Evolutionary conservation across 441 rosid genomes (phyloP).

Genomic region (Pelargonium cotyledonis): DNA sequence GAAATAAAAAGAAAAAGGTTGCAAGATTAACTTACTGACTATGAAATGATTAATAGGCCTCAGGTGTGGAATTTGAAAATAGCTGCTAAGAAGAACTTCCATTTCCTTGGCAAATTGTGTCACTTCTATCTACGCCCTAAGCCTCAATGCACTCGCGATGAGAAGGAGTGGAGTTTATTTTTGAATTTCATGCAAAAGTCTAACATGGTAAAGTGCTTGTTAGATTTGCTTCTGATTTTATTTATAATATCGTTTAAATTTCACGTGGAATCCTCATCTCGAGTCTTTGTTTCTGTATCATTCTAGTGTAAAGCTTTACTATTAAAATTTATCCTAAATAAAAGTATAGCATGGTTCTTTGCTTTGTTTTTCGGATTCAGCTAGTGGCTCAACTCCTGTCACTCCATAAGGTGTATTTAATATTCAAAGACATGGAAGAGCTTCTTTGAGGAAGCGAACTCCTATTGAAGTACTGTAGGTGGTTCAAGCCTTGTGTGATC

Average conservation of each 20-base stretch:
- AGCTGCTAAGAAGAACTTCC: conserved; percentile 10
- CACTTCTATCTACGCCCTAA: conserved; percentile 24
- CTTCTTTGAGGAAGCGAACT: too few relatives aligned
- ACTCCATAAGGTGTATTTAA: neutral
- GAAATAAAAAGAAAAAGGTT: neutral
- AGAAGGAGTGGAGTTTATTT: conserved; percentile 28
- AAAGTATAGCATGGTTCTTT: neutral
- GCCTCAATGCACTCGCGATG: conserved; percentile 23
- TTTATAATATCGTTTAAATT: neutral
- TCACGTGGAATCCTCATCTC: neutral
- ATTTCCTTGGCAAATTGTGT: conserved; percentile 17
- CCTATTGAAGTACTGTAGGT: too few relatives aligned
- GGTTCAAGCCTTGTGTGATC: too few relatives aligned
- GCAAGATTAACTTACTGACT: conserved; percentile 1
- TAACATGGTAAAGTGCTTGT: conserved; percentile 23
- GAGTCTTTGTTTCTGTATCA: neutral
- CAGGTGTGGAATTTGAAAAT: conserved; percentile 18
- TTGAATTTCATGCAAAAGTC: conserved; percentile 16
- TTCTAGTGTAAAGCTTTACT: neutral
- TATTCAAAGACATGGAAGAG: neutral
- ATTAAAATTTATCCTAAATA: neutral
- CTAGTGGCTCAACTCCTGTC: neutral
- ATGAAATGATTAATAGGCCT: conserved; percentile 22
- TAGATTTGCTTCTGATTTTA: neutral
- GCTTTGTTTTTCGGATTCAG: neutral